A percentile compares a stretch with the other conserved stretches of the same genome.
phyloP scores from a whole-genome alignment of 805 yeast genomes.

The Saturnispora galanensis region DNA sequence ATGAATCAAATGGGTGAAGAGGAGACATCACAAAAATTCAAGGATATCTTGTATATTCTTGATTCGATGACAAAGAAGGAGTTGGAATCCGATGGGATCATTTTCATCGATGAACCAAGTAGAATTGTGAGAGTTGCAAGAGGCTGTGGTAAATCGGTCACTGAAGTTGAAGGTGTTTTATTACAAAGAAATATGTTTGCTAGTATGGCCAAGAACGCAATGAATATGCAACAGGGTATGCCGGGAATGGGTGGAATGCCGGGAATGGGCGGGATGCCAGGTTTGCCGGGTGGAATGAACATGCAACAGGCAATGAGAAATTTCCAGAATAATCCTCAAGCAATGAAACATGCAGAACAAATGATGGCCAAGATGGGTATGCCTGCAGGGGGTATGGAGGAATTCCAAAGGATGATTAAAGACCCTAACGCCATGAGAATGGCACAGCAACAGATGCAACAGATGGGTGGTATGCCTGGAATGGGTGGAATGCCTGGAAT shows the following conservation, averaged over 20 bases:
- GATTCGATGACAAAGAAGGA: constrained; percentile 94
- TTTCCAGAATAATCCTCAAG: constrained; percentile 8
- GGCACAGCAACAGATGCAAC: constrained; percentile 54
- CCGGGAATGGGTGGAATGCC: constrained; percentile 35
- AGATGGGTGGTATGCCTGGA: constrained; percentile 56
- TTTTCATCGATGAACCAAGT: constrained; percentile 71
- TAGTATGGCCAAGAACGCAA: constrained; percentile 73
- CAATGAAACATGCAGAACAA: constrained; percentile 7
- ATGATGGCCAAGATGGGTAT: constrained; percentile 10
- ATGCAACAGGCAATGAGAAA: constrained; percentile 9
- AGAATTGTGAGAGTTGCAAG: constrained; percentile 85
- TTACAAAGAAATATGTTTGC: constrained; percentile 93
- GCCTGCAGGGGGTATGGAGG: constrained; percentile 8
- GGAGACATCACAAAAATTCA: constrained; percentile 75
- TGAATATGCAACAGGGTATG: constrained; percentile 34
- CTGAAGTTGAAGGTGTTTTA: constrained; percentile 87
- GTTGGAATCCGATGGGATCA: constrained; percentile 78
- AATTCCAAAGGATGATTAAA: constrained; percentile 7
- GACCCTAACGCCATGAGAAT: constrained; percentile 17
- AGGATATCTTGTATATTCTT: constrained; percentile 82
- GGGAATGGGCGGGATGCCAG: constrained; percentile 16
- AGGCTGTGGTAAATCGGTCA: constrained; percentile 88
- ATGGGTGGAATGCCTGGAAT: constrained; percentile 31
- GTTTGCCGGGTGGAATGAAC: constrained; percentile 8
- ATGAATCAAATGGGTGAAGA: constrained; percentile 86